Base-by-base conservation (phyloP, 1,284 basidiomycete species). In the Inonotus hispidus region DNA sequence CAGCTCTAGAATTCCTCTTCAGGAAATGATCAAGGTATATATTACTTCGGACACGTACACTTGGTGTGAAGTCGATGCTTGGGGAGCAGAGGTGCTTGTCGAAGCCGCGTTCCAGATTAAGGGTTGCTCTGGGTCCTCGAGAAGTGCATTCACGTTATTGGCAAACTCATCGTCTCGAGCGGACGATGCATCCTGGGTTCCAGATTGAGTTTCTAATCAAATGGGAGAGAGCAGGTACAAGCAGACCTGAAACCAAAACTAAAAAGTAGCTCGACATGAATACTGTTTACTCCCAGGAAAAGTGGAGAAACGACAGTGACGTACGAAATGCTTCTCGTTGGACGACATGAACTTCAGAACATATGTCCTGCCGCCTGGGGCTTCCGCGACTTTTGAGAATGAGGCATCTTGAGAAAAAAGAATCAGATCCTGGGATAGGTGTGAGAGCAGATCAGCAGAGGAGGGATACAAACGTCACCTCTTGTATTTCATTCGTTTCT, bases 241-340 rank as follows among this genome's bases (percentile, higher is more conserved):
- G 23, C 63, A 68, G 73, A 87, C 89, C 86, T 92, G 90, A 80
- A 92, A 77, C 89, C 89, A 92, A 68, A 90, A 92, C 89, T 92
- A 63, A 11, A 65, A 2, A n/a, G n/a, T 39, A 3, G 23, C 58
- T 39, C 50, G 16, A 58, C 39, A 41, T 49, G 35, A 35, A 58
- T 27, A 57, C 11, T 7, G 5, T 2, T 45, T 8, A 53, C 27
- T 41, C n/a, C 45, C 38, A 64, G 46, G 27, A 54, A 59, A 38
- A 41, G 29, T 23, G 56, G 8, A 7, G 21, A n/a, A n/a, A n/a
- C n/a, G n/a, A n/a, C n/a, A n/a, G 58, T 1, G 81, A n/a, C 90
- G 71, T 67, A 92, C 90, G 70, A 93, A 93, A 70, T 92, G 88
- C 62, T 82, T 81, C 68, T 91, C 87, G 68, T 89, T 79, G 16